Evolutionary conservation across 192 early-diverging fungal genomes (phyloP).

Genomic region (Dissophora globulifera): DNA sequence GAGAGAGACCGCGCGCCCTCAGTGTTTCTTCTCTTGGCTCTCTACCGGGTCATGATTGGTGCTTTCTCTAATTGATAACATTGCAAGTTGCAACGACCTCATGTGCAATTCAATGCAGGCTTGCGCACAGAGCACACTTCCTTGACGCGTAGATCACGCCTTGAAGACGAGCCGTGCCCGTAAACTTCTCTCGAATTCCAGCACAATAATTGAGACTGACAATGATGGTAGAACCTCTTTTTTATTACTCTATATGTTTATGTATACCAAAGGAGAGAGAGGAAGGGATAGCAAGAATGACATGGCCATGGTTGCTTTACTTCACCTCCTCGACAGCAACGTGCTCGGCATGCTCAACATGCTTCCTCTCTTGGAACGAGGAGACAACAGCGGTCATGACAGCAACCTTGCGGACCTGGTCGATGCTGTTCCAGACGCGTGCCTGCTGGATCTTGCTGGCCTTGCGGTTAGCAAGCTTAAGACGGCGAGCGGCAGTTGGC

Average conservation of each 20-base stretch:
- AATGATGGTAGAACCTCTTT: background rate
- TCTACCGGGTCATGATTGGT: constrained; percentile 5
- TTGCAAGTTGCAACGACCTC: no score
- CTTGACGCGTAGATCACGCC: no score
- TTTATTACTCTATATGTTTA: background rate
- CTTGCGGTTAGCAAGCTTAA: constrained; percentile 64
- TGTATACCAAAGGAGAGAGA: no score
- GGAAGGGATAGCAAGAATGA: no score
- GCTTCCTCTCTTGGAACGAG: constrained; percentile 22
- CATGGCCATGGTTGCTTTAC: background rate
- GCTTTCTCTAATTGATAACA: background rate
- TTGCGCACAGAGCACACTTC: background rate
- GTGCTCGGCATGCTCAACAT: background rate
- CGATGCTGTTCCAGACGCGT: constrained; percentile 57
- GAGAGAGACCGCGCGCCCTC: background rate
- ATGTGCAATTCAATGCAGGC: background rate
- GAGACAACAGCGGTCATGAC: constrained; percentile 53
- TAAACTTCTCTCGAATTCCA: no score
- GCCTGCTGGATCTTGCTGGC: constrained; percentile 58
- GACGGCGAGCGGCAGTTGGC: constrained; percentile 70
- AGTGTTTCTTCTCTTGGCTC: background rate
- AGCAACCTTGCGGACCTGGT: constrained; percentile 38
- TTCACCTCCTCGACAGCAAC: background rate
- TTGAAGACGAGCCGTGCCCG: no score
- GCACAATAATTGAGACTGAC: no score